Evolutionary conservation across 1,139 yeast species (phyloP), one percentile per base, ranked within the genome.

Genomic region (Lodderomyces jiufengensis): DNA sequence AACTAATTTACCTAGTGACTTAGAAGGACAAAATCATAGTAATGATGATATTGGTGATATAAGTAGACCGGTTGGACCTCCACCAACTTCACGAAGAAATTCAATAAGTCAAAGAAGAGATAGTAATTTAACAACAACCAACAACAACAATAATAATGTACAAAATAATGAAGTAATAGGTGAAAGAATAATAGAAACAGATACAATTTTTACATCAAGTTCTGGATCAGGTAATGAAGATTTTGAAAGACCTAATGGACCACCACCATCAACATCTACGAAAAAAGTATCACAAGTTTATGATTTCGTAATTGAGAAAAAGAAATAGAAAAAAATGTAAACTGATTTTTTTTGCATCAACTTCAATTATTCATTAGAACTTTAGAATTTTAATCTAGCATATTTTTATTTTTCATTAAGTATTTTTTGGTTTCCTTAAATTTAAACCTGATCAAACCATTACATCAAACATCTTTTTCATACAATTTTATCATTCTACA

Each of bases 1-100:
- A 10, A 14, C 40, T 3, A 23, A 31, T 15, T 36, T 37, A 15
- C 36, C 43, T n/a, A 9, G 37, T 8, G 14, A 28, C 10, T 15
- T 28, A 20, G 8, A 30, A 9, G 21, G 25, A 9, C 24, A 20
- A 12, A 10, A 24, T 24, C 16, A 22, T n/a, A 12, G 18, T 16
- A 30, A 27, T 18, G 35, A 32, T 14, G 35, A 32, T 12, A 12
- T 32, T 12, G 31, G 25, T 10, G 31, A 32, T 26, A 27, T 32
- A 16, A 32, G 27, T 13, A 32, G 35, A 26, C 35, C 35, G 2
- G 15, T 5, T 10, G 35, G 35, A 9, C 35, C 35, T 18, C 35
- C 35, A 12, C 35, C 35, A n/a, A 5, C 21, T 5, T 18, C 20
- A 5, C 20, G 7, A 11, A 26, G 31, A 22, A 20, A 12, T 14